phyloP scores from a whole-genome alignment of 1,139 yeast species.

The Tardiomyces digboiensis region DNA sequence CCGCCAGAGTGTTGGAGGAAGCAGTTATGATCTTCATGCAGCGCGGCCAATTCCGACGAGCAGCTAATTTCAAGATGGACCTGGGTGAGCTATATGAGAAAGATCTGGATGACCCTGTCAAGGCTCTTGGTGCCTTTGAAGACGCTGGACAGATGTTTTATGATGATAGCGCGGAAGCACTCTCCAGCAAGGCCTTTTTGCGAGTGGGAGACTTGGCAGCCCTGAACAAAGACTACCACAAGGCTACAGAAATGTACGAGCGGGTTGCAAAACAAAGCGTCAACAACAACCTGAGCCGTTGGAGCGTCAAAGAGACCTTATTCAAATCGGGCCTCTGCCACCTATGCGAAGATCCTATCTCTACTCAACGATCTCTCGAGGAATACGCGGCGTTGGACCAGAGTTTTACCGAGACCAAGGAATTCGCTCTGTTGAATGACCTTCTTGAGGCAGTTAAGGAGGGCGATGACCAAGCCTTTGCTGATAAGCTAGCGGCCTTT shows the following conservation, averaged over 20 bases:
- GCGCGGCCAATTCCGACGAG: conserved; percentile 92
- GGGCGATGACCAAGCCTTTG: conserved; percentile 71
- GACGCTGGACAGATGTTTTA: conserved; percentile 95
- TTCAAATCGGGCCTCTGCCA: conserved; percentile 75
- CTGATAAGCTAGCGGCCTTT: conserved; percentile 68
- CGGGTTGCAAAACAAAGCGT: conserved; percentile 66
- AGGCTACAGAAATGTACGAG: conserved; percentile 71
- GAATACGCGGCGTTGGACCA: conserved; percentile 67
- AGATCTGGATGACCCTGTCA: conserved; percentile 51
- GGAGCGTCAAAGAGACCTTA: conserved; percentile 91
- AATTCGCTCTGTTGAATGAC: conserved; percentile 52
- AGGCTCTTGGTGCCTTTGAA: conserved; percentile 74
- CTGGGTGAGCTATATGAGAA: conserved; percentile 80
- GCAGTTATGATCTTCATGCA: conserved; percentile 81
- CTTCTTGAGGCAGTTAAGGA: conserved; percentile 63
- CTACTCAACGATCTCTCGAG: conserved; percentile 65
- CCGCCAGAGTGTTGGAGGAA: conserved; percentile 62
- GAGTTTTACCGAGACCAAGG: conserved; percentile 70
- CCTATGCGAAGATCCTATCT: conserved; percentile 72
- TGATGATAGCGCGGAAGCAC: conserved; percentile 89
- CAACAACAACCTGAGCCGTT: conserved; percentile 68
- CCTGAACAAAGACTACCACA: conserved; percentile 56
- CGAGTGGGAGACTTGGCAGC: conserved; percentile 90
- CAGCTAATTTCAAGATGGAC: conserved; percentile 90
- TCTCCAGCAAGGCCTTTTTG: conserved; percentile 78